phyloP scores from a whole-genome alignment of 345 rosid species.

The Murraya paniculata region DNA sequence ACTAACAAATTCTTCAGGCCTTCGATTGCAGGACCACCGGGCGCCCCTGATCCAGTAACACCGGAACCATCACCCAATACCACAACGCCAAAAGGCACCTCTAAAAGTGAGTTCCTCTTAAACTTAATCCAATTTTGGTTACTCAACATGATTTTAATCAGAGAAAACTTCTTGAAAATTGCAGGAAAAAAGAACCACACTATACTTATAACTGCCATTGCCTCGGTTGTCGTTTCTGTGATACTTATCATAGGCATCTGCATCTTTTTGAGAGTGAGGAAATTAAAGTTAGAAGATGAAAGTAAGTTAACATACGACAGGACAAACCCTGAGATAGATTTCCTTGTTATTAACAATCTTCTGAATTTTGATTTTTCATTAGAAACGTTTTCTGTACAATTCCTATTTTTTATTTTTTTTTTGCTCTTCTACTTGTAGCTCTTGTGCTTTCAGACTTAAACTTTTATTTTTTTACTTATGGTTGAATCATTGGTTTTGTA shows the following conservation, averaged over 20 bases:
- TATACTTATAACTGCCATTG: background rate
- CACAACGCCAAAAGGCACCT: background rate
- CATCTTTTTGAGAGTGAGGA: slow-evolving; percentile 12
- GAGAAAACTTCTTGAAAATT: background rate
- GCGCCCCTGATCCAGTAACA: slow-evolving; percentile 3
- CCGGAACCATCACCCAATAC: slow-evolving; percentile 9
- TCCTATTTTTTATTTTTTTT: background rate
- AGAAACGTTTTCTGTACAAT: background rate
- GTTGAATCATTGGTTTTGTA: background rate
- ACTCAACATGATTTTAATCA: background rate
- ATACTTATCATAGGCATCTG: slow-evolving; percentile 6
- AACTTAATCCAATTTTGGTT: background rate
- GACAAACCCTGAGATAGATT: background rate
- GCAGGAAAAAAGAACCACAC: slow-evolving; percentile 17
- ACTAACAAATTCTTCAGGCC: background rate
- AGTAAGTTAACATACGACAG: slow-evolving; percentile 11
- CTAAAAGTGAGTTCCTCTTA: background rate
- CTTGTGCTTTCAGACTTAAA: background rate
- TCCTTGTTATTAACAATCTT: background rate
- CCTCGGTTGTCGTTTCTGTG: slow-evolving; percentile 2
- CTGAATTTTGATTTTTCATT: background rate
- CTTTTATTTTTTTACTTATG: background rate
- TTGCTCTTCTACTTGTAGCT: background rate
- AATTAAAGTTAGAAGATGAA: slow-evolving; percentile 9
- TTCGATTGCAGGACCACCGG: background rate